Conservation (phyloP, 1,139 yeast species). For the Zygoascus sp. region DNA sequence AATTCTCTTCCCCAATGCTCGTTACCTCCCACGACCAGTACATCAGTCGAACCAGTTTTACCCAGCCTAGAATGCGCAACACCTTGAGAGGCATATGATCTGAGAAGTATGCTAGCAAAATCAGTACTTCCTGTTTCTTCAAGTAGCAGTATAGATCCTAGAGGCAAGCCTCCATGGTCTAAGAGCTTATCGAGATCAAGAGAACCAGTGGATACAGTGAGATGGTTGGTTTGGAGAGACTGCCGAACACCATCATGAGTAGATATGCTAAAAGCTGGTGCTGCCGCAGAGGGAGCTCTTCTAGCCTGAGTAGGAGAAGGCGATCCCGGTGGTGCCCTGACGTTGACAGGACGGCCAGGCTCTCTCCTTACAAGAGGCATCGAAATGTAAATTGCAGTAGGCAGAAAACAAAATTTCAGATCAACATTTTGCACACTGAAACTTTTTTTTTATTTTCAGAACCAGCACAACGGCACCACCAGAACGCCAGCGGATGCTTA, state of each 20-base stretch:
- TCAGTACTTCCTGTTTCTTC: slow-evolving; percentile 91
- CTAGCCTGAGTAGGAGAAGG: background rate
- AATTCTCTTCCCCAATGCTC: slow-evolving; percentile 64
- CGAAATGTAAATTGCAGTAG: too few relatives aligned
- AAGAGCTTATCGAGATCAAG: slow-evolving; percentile 68
- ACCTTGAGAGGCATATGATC: slow-evolving; percentile 78
- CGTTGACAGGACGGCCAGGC: background rate
- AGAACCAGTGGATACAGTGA: slow-evolving; percentile 74
- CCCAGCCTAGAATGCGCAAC: slow-evolving; percentile 56
- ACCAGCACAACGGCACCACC: background rate
- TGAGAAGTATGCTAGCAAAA: slow-evolving; percentile 67
- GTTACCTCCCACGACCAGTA: slow-evolving; percentile 61
- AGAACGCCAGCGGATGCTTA: slow-evolving; percentile 5
- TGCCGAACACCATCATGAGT: slow-evolving; percentile 54
- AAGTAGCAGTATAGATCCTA: slow-evolving; percentile 64
- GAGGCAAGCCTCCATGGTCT: slow-evolving; percentile 80
- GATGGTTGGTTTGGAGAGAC: slow-evolving; percentile 68
- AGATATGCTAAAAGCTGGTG: background rate
- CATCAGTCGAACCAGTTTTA: slow-evolving; percentile 30
- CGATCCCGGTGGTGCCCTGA: background rate
- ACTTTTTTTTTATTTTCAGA: background rate
- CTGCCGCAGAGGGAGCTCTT: background rate
- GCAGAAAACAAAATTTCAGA: slow-evolving; percentile 5
- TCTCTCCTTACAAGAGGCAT: slow-evolving; percentile 2
- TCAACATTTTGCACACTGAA: background rate